Conservation (phyloP, 129 eudicot species). For the Helianthus annuus region DNA sequence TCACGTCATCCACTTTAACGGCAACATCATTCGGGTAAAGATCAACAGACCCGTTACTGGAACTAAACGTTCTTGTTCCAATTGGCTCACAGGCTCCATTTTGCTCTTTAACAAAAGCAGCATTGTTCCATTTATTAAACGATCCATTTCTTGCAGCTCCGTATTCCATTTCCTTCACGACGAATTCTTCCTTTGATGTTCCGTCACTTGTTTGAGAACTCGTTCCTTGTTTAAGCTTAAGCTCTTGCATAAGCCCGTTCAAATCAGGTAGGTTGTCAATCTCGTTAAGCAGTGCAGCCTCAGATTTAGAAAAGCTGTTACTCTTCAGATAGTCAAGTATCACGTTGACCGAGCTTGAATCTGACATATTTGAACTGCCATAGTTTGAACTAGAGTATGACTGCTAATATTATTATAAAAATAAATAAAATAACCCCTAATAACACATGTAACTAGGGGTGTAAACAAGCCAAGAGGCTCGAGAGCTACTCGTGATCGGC, state of each 20-base stretch:
- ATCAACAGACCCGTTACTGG: constrained; percentile 51
- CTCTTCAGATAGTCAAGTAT: constrained; percentile 65
- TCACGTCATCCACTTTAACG: constrained; percentile 38
- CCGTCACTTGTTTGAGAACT: constrained; percentile 33
- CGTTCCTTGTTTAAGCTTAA: constrained; percentile 38
- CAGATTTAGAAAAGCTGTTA: constrained; percentile 76
- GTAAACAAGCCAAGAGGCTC: too few relatives aligned
- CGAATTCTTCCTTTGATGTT: constrained; percentile 53
- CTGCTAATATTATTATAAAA: neutral
- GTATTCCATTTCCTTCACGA: constrained; percentile 74
- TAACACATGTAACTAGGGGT: neutral
- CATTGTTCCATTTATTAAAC: constrained; percentile 44
- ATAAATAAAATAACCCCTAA: neutral
- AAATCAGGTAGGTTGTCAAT: constrained; percentile 54
- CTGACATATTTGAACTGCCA: constrained; percentile 55
- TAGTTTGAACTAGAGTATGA: neutral
- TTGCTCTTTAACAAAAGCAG: constrained; percentile 36
- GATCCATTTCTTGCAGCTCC: constrained; percentile 48
- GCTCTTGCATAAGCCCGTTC: constrained; percentile 55
- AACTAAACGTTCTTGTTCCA: constrained; percentile 57
- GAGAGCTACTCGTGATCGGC: too few relatives aligned
- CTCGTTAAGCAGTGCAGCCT: constrained; percentile 86
- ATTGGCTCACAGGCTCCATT: constrained; percentile 42
- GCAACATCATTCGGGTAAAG: constrained; percentile 38
- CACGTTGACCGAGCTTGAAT: constrained; percentile 57